Base-by-base conservation (phyloP, 805 yeast species). In the Schwanniomyces sp. region DNA sequence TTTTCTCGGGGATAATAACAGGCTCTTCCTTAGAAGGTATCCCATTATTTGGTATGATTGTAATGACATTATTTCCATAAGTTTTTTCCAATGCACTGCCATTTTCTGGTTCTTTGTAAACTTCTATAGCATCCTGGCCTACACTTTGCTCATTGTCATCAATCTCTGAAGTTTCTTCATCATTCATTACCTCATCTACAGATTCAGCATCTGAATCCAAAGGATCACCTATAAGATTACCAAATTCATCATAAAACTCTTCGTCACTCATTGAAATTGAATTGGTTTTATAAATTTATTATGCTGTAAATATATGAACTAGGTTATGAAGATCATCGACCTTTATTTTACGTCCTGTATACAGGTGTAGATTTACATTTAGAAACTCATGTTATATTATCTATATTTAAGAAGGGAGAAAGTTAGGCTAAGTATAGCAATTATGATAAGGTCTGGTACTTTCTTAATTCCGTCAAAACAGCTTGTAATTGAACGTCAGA, bases 401-500 rank as follows among this genome's bases (percentile, higher is more conserved):
- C 21, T 32, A 16, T 32, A 32, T 32, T 32, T 32, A 32, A 32
- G 10, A 32, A 32, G 34, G n/a, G 18, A 14, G 14, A 32, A 3
- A 32, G 36, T 14, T 7, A 32, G 21, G 17, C 14, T 16, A 7
- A 32, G 7, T 16, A 16, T 6, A 25, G n/a, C n/a, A 16, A 30
- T 28, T 53, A 69, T 26, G 71, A 62, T 57, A 73, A 72, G 1
- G 77, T 72, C 55, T 73, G 78, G 53, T 73, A 73, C 54, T 72
- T 81, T 55, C 96, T 82, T 61, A 92, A 76, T 72, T 94, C 97
- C 55, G 91, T 95, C 56, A 94, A 75, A 47, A 92, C 78, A 41
- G 88, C 84, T 66, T 91, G 96, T 50, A 94, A 72, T 61, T 91
- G 97, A 38, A 88, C 87, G 54, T 91, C 96, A 8, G 87, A 80